These are phyloP conservation scores for Pseudogymnoascus sp. DNA, from an alignment of 2,329 filamentous ascomycete genomes.

Conservation along the genomic window DNA sequence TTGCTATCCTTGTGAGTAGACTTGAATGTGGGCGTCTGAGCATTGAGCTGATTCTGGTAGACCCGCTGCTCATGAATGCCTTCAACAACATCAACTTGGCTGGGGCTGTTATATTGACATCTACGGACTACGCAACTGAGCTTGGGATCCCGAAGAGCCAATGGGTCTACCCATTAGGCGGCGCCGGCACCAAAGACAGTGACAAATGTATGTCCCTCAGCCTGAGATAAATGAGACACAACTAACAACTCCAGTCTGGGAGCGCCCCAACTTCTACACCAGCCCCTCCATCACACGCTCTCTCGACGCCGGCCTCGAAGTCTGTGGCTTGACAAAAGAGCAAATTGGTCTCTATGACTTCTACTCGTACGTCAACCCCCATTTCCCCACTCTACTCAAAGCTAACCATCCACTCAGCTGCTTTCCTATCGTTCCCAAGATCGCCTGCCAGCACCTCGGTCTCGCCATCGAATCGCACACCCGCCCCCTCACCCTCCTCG, in stretches of 20 bases:
- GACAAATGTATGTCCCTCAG: constrained; percentile 37
- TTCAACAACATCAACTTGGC: constrained; percentile 62
- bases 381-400: background rate
- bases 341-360: constrained; percentile 55
- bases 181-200: constrained; percentile 51
- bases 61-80: constrained; percentile 62
- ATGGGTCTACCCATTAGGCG: constrained; percentile 58
- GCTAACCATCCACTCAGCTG: constrained; percentile 35
- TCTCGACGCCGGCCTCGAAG: constrained; percentile 42
- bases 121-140: constrained; percentile 41
- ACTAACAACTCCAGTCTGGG: constrained; percentile 43
- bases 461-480: constrained; percentile 36
- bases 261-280: constrained; percentile 47
- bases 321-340: constrained; percentile 37
- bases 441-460: constrained; percentile 51
- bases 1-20: constrained; percentile 51
- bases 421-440: constrained; percentile 61
- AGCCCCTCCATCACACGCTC: constrained; percentile 50
- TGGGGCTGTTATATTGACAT: constrained; percentile 51
- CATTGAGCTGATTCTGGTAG: constrained; percentile 31
- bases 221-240: background rate
- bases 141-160: constrained; percentile 44
- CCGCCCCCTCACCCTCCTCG: constrained; percentile 52
- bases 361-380: constrained; percentile 43
- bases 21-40: background rate